Conservation (phyloP, 495 filamentous ascomycete genomes). For the Letharia lupina region DNA sequence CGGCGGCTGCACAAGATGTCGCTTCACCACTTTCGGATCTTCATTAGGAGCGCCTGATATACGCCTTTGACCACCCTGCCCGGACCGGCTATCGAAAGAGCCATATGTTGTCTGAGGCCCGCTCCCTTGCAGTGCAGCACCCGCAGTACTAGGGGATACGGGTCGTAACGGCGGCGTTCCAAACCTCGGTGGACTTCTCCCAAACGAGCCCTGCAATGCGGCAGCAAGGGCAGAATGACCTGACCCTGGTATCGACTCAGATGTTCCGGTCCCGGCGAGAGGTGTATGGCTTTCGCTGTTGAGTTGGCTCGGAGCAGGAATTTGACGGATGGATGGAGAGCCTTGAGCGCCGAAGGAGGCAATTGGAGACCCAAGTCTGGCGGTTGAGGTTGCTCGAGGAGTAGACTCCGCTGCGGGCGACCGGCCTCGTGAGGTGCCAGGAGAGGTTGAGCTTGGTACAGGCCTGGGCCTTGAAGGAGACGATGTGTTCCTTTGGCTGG, state of each 20-base stretch:
- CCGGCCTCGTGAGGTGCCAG: constrained; percentile 37
- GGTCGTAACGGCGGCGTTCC: constrained; percentile 48
- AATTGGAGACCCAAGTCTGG: constrained; percentile 63
- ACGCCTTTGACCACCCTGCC: constrained; percentile 31
- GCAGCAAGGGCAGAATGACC: constrained; percentile 71
- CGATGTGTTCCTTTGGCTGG: constrained; percentile 17
- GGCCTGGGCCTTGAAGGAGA: constrained; percentile 23
- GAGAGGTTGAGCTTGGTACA: constrained; percentile 30
- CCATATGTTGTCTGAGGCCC: constrained; percentile 62
- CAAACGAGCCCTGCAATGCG: constrained; percentile 57
- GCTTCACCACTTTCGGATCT: constrained; percentile 70
- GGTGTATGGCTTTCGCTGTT: constrained; percentile 36
- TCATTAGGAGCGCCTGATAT: constrained; percentile 49
- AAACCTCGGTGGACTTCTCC: constrained; percentile 41
- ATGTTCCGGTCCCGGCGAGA: constrained; percentile 45
- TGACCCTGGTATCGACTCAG: constrained; percentile 48
- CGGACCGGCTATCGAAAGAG: constrained; percentile 60
- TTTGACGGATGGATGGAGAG: constrained; percentile 42
- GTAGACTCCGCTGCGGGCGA: constrained; percentile 42
- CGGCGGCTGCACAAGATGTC: constrained; percentile 68
- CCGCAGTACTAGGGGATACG: constrained; percentile 45
- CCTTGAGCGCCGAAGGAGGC: constrained; percentile 43
- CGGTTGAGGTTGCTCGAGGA: constrained; percentile 57
- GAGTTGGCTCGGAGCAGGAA: constrained; percentile 32
- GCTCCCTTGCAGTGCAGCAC: constrained; percentile 38